phyloP scores from a whole-genome alignment of 768 basidiomycete species.

The Auricularia sp. region DNA sequence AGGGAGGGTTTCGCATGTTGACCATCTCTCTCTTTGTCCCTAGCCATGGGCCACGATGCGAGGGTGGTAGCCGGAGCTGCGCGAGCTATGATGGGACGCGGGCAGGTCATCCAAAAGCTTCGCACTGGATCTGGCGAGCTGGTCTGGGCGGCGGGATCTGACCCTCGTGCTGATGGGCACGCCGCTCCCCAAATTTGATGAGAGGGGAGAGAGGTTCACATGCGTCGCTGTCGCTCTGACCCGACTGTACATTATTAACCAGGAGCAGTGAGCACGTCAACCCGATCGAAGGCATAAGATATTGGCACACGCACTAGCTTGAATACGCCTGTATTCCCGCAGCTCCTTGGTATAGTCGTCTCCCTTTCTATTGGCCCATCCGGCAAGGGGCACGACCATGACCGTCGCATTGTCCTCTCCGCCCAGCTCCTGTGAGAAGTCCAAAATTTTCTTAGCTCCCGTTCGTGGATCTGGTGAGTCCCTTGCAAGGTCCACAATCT shows the following conservation, averaged over 20 bases:
- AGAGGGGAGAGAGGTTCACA: constrained; percentile 10
- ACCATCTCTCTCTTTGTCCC: no score
- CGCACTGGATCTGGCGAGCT: constrained; percentile 49
- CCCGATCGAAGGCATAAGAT: no score
- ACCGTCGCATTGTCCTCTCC: constrained; percentile 88
- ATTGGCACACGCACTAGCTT: no score
- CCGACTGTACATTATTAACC: no score
- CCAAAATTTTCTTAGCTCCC: constrained; percentile 75
- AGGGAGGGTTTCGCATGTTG: no score
- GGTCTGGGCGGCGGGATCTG: constrained; percentile 95
- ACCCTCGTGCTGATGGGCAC: constrained; percentile 80
- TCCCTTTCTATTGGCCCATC: constrained; percentile 78
- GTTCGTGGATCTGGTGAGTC: constrained; percentile 55
- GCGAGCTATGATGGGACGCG: constrained; percentile 64
- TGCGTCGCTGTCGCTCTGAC: constrained; percentile 22
- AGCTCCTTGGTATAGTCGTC: constrained; percentile 74
- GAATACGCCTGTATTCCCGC: constrained; percentile 64
- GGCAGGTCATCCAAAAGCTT: constrained; percentile 82
- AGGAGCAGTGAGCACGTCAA: no score
- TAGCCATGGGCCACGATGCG: constrained; percentile 92
- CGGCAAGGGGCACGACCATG: constrained; percentile 82
- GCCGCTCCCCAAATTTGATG: constrained; percentile 66
- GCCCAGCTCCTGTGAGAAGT: constrained; percentile 79
- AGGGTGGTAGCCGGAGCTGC: constrained; percentile 48
- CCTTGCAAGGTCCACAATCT: constrained; percentile 84